phyloP scores from a whole-genome alignment of 2,329 filamentous ascomycete genomes.

The Akanthomyces muscarius region DNA sequence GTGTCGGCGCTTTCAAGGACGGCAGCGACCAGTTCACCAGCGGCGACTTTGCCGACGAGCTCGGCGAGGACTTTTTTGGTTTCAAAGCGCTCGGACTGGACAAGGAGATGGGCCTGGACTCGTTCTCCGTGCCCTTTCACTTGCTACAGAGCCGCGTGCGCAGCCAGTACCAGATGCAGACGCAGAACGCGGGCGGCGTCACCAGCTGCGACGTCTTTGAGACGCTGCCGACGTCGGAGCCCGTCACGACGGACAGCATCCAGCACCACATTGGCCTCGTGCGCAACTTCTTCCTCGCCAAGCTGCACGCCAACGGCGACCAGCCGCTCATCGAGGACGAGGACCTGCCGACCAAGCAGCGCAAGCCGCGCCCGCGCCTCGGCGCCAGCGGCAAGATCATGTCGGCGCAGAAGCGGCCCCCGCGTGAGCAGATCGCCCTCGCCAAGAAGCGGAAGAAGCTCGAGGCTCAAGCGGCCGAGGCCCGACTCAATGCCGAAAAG shows the following conservation, averaged over 20 bases:
- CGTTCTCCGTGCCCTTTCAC: slow-evolving; percentile 88
- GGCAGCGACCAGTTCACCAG: slow-evolving; percentile 95
- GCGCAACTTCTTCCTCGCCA: slow-evolving; percentile 85
- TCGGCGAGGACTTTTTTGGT: slow-evolving; percentile 98
- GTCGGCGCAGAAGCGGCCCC: slow-evolving; percentile 75
- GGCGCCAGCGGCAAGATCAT: slow-evolving; percentile 79
- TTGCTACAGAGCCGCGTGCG: slow-evolving; percentile 88
- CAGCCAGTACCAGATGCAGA: slow-evolving; percentile 76
- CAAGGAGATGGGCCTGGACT: slow-evolving; percentile 81
- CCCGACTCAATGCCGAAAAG: slow-evolving; percentile 34
- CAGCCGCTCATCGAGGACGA: slow-evolving; percentile 89
- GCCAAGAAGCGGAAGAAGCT: slow-evolving; percentile 86
- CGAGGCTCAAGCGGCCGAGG: slow-evolving; percentile 55
- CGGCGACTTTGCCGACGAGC: slow-evolving; percentile 95
- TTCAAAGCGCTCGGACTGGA: slow-evolving; percentile 94
- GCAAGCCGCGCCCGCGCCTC: slow-evolving; percentile 63
- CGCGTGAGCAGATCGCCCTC: slow-evolving; percentile 76
- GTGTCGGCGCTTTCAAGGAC: slow-evolving; percentile 88
- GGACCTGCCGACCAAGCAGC: slow-evolving; percentile 88
- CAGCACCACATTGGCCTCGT: slow-evolving; percentile 79
- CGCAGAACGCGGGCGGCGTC: slow-evolving; percentile 55
- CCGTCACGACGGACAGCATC: slow-evolving; percentile 75
- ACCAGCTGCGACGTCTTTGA: slow-evolving; percentile 61
- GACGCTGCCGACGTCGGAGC: slow-evolving; percentile 64
- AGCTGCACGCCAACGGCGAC: slow-evolving; percentile 76